Conservation (phyloP, 768 basidiomycete genomes). For the Daedaleopsis nitida region DNA sequence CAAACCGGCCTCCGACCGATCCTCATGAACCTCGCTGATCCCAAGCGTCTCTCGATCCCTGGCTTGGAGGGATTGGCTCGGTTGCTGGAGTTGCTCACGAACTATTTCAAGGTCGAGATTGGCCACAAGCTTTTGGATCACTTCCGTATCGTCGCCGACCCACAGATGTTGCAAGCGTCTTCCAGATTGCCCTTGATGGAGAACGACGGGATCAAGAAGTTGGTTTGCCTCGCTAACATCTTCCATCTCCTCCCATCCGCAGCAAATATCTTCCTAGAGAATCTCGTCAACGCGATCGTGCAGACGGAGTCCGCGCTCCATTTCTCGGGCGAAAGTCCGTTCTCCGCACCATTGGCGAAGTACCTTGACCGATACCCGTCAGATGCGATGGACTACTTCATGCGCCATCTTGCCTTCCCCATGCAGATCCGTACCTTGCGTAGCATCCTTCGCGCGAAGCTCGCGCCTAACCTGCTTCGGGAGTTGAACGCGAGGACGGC, state of each 20-base stretch:
- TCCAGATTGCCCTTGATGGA: constrained; percentile 80
- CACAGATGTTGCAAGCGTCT: constrained; percentile 78
- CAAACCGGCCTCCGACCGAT: constrained; percentile 96
- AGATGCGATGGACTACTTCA: constrained; percentile 85
- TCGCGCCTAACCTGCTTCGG: constrained; percentile 74
- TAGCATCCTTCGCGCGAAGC: constrained; percentile 75
- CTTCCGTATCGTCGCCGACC: constrained; percentile 90
- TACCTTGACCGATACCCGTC: constrained; percentile 89
- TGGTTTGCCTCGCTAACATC: constrained; percentile 94
- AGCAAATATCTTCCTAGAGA: constrained; percentile 89
- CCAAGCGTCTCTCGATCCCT: constrained; percentile 88
- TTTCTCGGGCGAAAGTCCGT: constrained; percentile 86
- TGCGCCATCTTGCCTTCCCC: constrained; percentile 75
- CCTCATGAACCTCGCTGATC: constrained; percentile 96
- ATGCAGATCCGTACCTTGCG: constrained; percentile 82
- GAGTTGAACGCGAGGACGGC: constrained; percentile 66
- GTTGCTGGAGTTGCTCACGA: constrained; percentile 89
- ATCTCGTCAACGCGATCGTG: constrained; percentile 84
- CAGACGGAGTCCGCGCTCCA: constrained; percentile 92
- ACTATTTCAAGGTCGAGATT: constrained; percentile 99
- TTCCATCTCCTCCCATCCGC: constrained; percentile 95
- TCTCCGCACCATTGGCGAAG: constrained; percentile 88
- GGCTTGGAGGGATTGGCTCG: constrained; percentile 94
- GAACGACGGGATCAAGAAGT: constrained; percentile 89
- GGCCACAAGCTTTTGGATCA: constrained; percentile 97